These are phyloP conservation scores for Backusella luteola DNA, from an alignment of 192 early-diverging fungal species.

Conservation along the genomic window DNA sequence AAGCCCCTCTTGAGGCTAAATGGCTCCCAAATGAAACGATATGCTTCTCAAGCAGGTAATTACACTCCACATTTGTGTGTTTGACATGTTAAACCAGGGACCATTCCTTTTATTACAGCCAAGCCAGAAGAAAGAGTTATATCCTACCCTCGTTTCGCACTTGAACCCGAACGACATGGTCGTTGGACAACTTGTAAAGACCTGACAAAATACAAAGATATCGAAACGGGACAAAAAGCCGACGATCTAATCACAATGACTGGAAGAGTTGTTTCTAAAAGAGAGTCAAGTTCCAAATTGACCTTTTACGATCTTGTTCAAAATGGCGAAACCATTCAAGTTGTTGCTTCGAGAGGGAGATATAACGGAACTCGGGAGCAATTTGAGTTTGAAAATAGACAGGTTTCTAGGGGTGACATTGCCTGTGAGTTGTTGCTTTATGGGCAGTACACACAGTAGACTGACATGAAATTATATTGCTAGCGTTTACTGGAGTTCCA, in stretches of 20 bases:
- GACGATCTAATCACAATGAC: constrained; percentile 22
- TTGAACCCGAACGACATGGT: constrained; percentile 14
- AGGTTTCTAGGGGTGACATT: constrained; percentile 63
- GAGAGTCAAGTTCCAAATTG: constrained; percentile 72
- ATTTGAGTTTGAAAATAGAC: constrained; percentile 46
- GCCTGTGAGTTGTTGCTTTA: constrained; percentile 39
- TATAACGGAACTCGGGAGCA: constrained; percentile 34
- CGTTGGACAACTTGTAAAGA: constrained; percentile 17
- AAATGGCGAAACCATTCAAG: constrained; percentile 59
- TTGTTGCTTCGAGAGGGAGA: constrained; percentile 56
- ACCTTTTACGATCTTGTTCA: constrained; percentile 72
- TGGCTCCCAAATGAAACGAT: background rate
- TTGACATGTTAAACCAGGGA: background rate
- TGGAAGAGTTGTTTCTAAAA: constrained; percentile 65
- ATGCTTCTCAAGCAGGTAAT: background rate
- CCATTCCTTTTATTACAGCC: background rate
- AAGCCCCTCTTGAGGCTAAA: background rate
- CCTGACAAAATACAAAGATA: background rate
- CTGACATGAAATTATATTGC: background rate
- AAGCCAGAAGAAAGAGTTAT: background rate
- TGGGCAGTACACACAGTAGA: background rate
- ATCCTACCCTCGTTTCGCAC: constrained; percentile 12
- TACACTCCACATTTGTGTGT: background rate
- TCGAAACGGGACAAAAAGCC: constrained; percentile 13
- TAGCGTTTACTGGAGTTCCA: constrained; percentile 55